Base-by-base conservation (phyloP, 1,284 basidiomycete genomes). In the Neonothopanus nambi region DNA sequence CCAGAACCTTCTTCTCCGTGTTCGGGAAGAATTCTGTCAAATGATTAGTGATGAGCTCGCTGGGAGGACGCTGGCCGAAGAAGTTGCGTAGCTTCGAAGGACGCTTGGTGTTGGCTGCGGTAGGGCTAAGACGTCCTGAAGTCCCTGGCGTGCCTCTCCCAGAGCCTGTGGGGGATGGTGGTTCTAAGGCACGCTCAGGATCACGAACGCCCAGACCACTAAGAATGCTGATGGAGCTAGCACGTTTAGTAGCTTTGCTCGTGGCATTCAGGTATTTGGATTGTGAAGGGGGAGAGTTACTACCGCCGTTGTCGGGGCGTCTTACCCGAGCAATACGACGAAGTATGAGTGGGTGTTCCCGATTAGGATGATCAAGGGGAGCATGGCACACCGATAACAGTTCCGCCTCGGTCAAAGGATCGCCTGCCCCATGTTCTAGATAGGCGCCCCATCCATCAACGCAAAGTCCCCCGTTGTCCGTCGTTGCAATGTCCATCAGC, bases 31-130 rank as follows among this genome's bases (percentile, higher is more conserved):
- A 99, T 56, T 98, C 95, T 18, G 91, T 87, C 40, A 99, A 71
- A 67, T 99, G 95, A n/a, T 82, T 96, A 28, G 95, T 93, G 72
- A 99, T 99, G 61, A 99, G 83, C 69, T 99, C 96, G 67, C 89
- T 93, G 0, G 97, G 95, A 1, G 97, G 97, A 42, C 97, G 89
- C 65, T 98, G 96, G 9, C 96, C 97, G 63, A 98, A 96, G 79
- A 99, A 99, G 78, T 95, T 96, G 70, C 94, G 93, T 57, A 98
- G 75, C 68, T 89, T 91, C 28, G 79, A 81, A 5, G 84, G 82
- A 6, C 76, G 74, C 61, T 82, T 84, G 52, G 67, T 65, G 6
- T 46, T 62, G 21, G 63, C 55, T 33, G 68, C 59, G 17, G 69
- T 65, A 26, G 73, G 69, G 54, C 64, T 72, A 17, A 65, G 54